These are phyloP conservation scores for Skeletonema costatum DNA, from an alignment of 108 stramenopile genomes.

Conservation along the genomic window DNA sequence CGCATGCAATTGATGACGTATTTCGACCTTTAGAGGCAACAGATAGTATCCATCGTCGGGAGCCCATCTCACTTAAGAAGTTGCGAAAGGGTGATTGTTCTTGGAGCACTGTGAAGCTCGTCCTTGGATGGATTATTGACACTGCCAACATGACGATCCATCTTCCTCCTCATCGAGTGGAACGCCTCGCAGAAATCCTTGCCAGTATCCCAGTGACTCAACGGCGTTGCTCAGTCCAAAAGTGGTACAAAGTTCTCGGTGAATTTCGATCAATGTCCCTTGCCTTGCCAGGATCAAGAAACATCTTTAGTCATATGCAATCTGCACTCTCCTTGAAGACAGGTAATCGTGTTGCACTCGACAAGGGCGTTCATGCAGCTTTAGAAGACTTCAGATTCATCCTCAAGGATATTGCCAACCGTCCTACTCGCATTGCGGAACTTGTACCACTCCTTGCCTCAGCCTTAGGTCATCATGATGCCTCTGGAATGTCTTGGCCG, in stretches of 20 bases:
- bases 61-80: constrained; percentile 47
- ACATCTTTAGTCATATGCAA: constrained; percentile 43
- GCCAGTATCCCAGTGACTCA: background rate
- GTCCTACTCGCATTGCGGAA: constrained; percentile 48
- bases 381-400: constrained; percentile 39
- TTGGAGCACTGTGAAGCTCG: constrained; percentile 8
- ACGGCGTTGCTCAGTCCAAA: too few relatives aligned
- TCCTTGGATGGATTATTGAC: constrained; percentile 31
- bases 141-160: constrained; percentile 6
- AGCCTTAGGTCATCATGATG: too few relatives aligned
- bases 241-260: constrained; percentile 45
- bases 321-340: constrained; percentile 26
- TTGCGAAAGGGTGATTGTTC: constrained; percentile 26
- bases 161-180: constrained; percentile 23
- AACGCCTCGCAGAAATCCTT: constrained; percentile 22
- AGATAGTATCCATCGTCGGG: constrained; percentile 10
- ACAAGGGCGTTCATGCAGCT: constrained; percentile 7
- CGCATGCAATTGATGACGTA: constrained; percentile 40
- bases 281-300: constrained; percentile 41
- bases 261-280: constrained; percentile 54
- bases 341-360: background rate
- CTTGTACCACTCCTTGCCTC: constrained; percentile 44
- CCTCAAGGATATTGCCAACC: background rate
- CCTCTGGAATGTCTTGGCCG: background rate
- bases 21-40: constrained; percentile 22